Evolutionary conservation across 192 early-diverging fungal species (phyloP), one percentile per base, ranked within the genome.

Genomic region (Dimargaris cristalligena): DNA sequence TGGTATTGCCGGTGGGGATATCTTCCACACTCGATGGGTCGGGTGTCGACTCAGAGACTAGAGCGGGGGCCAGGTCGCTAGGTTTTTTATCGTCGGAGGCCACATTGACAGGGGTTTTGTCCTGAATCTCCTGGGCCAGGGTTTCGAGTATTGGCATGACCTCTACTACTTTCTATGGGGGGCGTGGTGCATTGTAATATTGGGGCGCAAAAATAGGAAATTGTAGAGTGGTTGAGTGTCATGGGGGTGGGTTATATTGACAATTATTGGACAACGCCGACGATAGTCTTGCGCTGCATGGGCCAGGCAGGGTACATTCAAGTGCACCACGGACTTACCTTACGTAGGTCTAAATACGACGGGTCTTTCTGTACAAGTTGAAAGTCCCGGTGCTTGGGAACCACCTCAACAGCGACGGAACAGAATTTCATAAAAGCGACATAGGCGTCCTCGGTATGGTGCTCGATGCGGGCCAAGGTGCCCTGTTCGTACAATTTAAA

Each of bases 381-480:
- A 60, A 68, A 79, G 10, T 74, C 73, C 25, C 63, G 61, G 51
- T 68, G 62, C 4, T 67, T 63, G 18, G 60, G 62, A 18, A 85
- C 57, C 23, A 76, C 64, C 34, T 77, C 74, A 6, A 70, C 52
- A 28, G 78, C 52, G 29, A 80, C 79, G 29, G 77, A 81, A 34
- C 56, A 67, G 1, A 62, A 65, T 22, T 59, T 67, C 68, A 66
- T 68, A 46, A 62, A 72, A 13, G 62, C 52, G 29, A 75, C 34
- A 30, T 70, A 72, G 20, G 74, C 74, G 33, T 57, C 62, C 28
- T 75, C 65, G 13, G 54, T 11, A 8, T 23, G 54, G 31, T 56
- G 30, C 32, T 56, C 54, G 34, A 56, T 56, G 23, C 54, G 54
- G 1, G 54, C 54, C 16, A 56, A 8, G 20, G 16, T 20, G 3